These are phyloP conservation scores for Nakazawaea siamensis DNA, from an alignment of 805 yeast species.

Conservation along the genomic window DNA sequence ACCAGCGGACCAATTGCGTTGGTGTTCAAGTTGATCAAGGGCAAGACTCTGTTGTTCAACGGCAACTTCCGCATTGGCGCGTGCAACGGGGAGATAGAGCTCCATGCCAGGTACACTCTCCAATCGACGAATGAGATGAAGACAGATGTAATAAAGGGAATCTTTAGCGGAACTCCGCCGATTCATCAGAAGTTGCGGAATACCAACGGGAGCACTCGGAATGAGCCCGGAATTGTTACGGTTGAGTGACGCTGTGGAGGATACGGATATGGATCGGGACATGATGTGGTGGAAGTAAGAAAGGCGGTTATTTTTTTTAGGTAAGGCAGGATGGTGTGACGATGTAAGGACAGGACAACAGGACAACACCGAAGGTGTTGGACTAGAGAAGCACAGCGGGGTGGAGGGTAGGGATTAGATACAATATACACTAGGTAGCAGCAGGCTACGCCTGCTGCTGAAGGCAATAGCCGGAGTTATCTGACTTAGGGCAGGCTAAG, in stretches of 20 bases:
- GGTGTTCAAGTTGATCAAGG: constrained; percentile 24
- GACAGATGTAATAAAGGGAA: constrained; percentile 64
- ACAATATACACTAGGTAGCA: too few relatives aligned
- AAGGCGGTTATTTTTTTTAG: too few relatives aligned
- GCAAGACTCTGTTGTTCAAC: constrained; percentile 66
- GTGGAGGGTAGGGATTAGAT: too few relatives aligned
- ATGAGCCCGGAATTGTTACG: neutral
- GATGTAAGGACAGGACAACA: too few relatives aligned
- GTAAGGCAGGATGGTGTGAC: too few relatives aligned
- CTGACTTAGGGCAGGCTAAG: too few relatives aligned
- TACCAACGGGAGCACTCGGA: constrained; percentile 36
- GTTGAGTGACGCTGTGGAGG: constrained; percentile 13
- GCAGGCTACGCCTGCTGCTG: too few relatives aligned
- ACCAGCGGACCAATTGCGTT: constrained; percentile 1
- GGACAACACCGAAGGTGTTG: too few relatives aligned
- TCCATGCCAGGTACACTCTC: constrained; percentile 57
- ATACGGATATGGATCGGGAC: constrained; percentile 19
- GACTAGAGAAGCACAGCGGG: too few relatives aligned
- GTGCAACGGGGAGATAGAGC: constrained; percentile 59
- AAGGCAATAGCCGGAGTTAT: too few relatives aligned
- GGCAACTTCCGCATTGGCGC: constrained; percentile 54
- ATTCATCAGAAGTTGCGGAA: constrained; percentile 47
- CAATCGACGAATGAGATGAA: constrained; percentile 44
- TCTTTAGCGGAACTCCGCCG: constrained; percentile 53
- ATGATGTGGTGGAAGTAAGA: constrained; percentile 8